Percentiles rank a stretch among this genome's conserved stretches.
phyloP scores from a whole-genome alignment of 805 yeast species.

The Cyberlindnera meyerae region DNA sequence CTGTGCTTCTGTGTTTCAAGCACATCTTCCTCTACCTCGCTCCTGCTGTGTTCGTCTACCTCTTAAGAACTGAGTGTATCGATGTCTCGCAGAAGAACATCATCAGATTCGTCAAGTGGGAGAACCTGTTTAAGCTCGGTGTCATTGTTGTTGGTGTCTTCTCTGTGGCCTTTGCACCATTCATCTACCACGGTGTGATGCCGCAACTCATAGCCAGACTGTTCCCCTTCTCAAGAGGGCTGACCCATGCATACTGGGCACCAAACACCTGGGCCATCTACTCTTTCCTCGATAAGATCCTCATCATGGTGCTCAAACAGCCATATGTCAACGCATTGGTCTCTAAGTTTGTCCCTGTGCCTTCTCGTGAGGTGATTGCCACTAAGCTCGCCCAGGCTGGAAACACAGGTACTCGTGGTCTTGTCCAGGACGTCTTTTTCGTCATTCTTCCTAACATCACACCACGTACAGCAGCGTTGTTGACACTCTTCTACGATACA shows the following conservation, averaged over 20 bases:
- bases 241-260: slow-evolving; percentile 99
- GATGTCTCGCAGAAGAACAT: slow-evolving; percentile 31
- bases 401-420: slow-evolving; percentile 67
- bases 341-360: slow-evolving; percentile 29
- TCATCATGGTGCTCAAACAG: slow-evolving; percentile 41
- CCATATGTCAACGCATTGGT: slow-evolving; percentile 38
- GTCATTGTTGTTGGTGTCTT: slow-evolving; percentile 58
- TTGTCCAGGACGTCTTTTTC: slow-evolving; percentile 88
- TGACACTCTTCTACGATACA: slow-evolving; percentile 81
- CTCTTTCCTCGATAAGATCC: slow-evolving; percentile 70
- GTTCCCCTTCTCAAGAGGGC: slow-evolving; percentile 91
- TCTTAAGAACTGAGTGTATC: slow-evolving; percentile 68
- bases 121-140: slow-evolving; percentile 57
- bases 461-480: slow-evolving; percentile 69
- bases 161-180: slow-evolving; percentile 72
- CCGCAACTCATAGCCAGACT: slow-evolving; percentile 64
- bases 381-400: slow-evolving; percentile 29
- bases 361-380: slow-evolving; percentile 28
- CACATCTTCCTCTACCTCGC: slow-evolving; percentile 92
- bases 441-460: slow-evolving; percentile 73
- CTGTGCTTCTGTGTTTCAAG: slow-evolving; percentile 82
- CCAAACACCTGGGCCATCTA: slow-evolving; percentile 97
- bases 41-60: slow-evolving; percentile 83
- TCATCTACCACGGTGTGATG: slow-evolving; percentile 49
- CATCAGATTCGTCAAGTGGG: slow-evolving; percentile 44